Evolutionary conservation across 2,329 filamentous ascomycete genomes (phyloP), one percentile per base, ranked within the genome.

Genomic region (Xylariaceae sp.): DNA sequence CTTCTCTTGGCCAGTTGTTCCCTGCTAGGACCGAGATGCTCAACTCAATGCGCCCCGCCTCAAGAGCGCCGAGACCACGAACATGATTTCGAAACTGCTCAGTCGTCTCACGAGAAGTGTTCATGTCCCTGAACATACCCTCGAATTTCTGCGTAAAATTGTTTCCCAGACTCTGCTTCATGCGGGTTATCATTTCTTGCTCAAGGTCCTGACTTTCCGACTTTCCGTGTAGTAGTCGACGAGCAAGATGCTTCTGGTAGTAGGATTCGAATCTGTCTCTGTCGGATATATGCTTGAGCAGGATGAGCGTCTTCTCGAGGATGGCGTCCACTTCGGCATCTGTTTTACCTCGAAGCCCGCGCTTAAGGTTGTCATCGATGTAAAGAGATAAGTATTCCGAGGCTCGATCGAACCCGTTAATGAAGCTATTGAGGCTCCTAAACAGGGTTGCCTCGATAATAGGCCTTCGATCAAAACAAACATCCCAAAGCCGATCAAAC

Each of bases 101-200:
- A 0, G 89, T 91, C 30, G 97, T 81, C 65, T 96, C 93, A 57
- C 88, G 86, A 0, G 92, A 97, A 10, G 92, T 86, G 13, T 88
- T 85, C 84, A 97, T 92, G 70, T 99, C 94, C 75, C 92, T 92
- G 78, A 99, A 97, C 92, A 99, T 97, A 65, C 92, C 89, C 71
- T 99, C 94, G 50, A 99, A 85, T 72, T 95, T 96, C 69, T 85
- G 80, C 0, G 94, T 97, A 72, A 97, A 97, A 66, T 92, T 88
- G 72, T 95, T 96, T 45, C 94, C 94, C 55, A 97, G 85, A 73
- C 97, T 93, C 70, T 94, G 85, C 81, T 97, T 97, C 92, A 99
- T 97, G 64, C 93, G 89, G 0, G 88, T 88, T 55, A 99, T 94
- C 84, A 99, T 95, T 69, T 94, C 88, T 72, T 93, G 92, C 75